Percentiles rank a stretch among this genome's conserved stretches.
Evolutionary conservation across 805 yeast genomes (phyloP).

Genomic region (Nakazawaea wyomingensis): DNA sequence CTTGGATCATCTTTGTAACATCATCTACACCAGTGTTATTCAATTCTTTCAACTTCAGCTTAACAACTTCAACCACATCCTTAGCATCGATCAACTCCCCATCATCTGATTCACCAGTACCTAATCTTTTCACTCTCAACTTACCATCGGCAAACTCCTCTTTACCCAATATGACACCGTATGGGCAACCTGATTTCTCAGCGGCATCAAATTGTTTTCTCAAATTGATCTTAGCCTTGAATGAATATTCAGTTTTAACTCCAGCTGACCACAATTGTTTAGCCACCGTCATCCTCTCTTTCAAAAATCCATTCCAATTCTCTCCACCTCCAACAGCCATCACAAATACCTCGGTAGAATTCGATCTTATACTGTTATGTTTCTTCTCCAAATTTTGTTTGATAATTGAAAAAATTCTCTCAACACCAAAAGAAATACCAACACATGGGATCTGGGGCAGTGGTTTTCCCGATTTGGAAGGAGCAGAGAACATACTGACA

Average conservation of each 20-base stretch:
- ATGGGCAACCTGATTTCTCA: conserved; percentile 84
- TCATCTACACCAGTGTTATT: conserved; percentile 55
- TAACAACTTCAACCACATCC: conserved; percentile 49
- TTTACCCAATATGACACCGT: conserved; percentile 92
- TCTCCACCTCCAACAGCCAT: conserved; percentile 99
- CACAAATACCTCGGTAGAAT: conserved; percentile 87
- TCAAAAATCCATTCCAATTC: conserved; percentile 88
- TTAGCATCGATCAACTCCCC: conserved; percentile 72
- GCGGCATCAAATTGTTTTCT: conserved; percentile 98
- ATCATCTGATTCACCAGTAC: conserved; percentile 83
- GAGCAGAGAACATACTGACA: conserved; percentile 90
- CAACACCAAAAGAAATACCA: conserved; percentile 96
- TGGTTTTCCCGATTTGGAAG: conserved; percentile 69
- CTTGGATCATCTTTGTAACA: conserved; percentile 57
- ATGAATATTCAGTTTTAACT: conserved; percentile 85
- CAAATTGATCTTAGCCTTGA: conserved; percentile 89
- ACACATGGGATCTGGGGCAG: conserved; percentile 86
- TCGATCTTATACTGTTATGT: conserved; percentile 49
- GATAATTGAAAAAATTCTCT: conserved; percentile 85
- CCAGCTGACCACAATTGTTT: conserved; percentile 83
- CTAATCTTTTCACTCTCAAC: conserved; percentile 80
- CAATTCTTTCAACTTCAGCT: conserved; percentile 29
- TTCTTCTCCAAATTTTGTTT: conserved; percentile 67
- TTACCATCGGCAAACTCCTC: conserved; percentile 84
- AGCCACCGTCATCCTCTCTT: conserved; percentile 86